Evolutionary conservation across 176 grass and related monocot genomes (phyloP), one percentile per base, ranked within the genome.

Genomic region (Aechmea fasciata): DNA sequence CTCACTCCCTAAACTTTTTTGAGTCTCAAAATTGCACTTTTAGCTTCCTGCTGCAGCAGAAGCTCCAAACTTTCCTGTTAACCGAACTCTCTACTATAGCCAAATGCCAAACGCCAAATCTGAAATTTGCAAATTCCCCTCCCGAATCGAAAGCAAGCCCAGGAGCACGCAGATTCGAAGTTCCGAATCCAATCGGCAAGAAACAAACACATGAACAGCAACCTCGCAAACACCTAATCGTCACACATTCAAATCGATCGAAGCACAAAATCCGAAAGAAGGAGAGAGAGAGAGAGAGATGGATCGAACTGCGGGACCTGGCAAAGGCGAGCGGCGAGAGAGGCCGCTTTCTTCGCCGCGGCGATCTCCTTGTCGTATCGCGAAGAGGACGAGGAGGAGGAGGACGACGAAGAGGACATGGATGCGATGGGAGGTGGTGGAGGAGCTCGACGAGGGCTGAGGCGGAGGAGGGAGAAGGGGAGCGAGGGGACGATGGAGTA

Each of bases 251-350:
- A 57, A 65, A 0, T 66, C 9, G 11, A 26, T 28, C 47, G 22
- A 49, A 48, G 13, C 13, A 6, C 54, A 59, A 18, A 51, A 19
- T 29, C 28, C 11, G 19, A 81, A 14, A 8, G 10, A 47, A 23
- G 11, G 3, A 9, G 13, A 49, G 4, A 48, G 69, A 73, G 1
- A 57, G 65, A 69, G n/a, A 54, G 52, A 66, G 50, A 48, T 70
- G 25, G 24, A 13, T 24, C 11, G 57, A 24, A 49, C 3, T 41
- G 9, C 51, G 12, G 69, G 70, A 92, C 92, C 89, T 92, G 69
- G 82, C 94, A 97, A 66, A 97, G 94, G 48, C 82, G 80, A n/a
- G 94, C 83, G 48, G 94, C 94, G 62, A 97, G 82, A 20, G 74
- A 61, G 64, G 85, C 84, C 10, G 94, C 94, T 82, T 92, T 97